These are phyloP conservation scores for Solanum chacoense DNA, from an alignment of 305 asterid species.

Conservation along the genomic window DNA sequence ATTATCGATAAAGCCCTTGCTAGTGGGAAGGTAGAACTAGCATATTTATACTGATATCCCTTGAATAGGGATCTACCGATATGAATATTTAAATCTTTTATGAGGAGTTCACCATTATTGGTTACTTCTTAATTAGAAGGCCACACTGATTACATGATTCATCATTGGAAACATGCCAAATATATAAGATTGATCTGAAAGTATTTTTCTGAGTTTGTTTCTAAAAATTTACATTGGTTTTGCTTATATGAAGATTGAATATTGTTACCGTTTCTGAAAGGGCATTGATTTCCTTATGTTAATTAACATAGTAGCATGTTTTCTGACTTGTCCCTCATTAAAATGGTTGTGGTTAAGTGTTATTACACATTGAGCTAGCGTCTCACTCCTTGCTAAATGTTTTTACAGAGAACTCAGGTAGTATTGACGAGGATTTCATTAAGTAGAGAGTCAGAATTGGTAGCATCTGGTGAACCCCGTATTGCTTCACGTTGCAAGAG, in stretches of 20 bases:
- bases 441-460: not conserved
- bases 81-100: not conserved
- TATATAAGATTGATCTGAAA: not conserved
- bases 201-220: not conserved
- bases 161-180: not conserved
- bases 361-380: not conserved
- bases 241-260: too few relatives aligned
- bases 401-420: not conserved
- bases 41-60: not conserved
- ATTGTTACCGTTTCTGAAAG: not conserved
- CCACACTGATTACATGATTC: not conserved
- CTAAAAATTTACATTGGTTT: too few relatives aligned
- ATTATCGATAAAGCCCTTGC: not conserved
- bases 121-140: not conserved
- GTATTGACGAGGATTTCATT: not conserved
- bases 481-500: not conserved
- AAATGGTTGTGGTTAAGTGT: not conserved
- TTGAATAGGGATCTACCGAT: not conserved
- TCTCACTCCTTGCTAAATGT: not conserved
- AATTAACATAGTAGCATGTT: not conserved
- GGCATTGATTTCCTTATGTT: not conserved
- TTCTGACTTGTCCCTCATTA: not conserved
- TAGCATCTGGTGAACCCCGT: not conserved
- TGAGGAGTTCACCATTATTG: not conserved
- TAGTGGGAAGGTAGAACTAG: not conserved